A percentile compares a stretch with the other conserved stretches of the same genome.
phyloP scores from a whole-genome alignment of 495 filamentous ascomycete genomes.

The Penicillium parvum region DNA sequence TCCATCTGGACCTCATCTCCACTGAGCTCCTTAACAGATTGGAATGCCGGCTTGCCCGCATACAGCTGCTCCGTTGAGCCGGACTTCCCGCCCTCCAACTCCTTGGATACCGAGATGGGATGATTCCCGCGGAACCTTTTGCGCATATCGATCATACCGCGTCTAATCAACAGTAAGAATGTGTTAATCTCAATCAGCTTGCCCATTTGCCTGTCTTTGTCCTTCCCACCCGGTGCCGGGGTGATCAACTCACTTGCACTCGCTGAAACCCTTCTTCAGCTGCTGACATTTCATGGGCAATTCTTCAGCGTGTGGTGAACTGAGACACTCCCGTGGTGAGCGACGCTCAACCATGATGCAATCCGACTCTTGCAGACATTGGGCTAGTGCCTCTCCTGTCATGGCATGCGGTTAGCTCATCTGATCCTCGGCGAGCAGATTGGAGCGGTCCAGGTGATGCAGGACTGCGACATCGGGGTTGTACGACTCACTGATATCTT shows the following conservation, averaged over 20 bases:
- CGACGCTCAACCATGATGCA: slow-evolving; percentile 91
- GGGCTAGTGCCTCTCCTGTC: slow-evolving; percentile 75
- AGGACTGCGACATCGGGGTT: neutral
- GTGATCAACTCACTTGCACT: slow-evolving; percentile 66
- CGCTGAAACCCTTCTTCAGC: slow-evolving; percentile 82
- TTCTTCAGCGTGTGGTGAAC: slow-evolving; percentile 67
- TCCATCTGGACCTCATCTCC: slow-evolving; percentile 49
- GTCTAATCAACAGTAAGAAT: slow-evolving; percentile 33
- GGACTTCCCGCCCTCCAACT: slow-evolving; percentile 53
- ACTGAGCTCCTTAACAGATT: slow-evolving; percentile 45
- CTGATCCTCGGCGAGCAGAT: slow-evolving; percentile 1
- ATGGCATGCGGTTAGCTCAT: slow-evolving; percentile 10
- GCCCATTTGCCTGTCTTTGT: neutral
- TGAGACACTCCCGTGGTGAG: slow-evolving; percentile 80
- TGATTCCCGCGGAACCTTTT: slow-evolving; percentile 97
- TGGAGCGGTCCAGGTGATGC: slow-evolving; percentile 2
- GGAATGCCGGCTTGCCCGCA: slow-evolving; percentile 69
- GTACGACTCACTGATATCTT: slow-evolving; percentile 76
- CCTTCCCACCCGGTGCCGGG: neutral
- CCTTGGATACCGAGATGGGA: slow-evolving; percentile 64
- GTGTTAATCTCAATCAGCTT: slow-evolving; percentile 9
- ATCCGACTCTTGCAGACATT: slow-evolving; percentile 91
- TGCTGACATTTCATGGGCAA: slow-evolving; percentile 89
- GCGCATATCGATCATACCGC: slow-evolving; percentile 96
- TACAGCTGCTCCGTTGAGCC: slow-evolving; percentile 60